Evolutionary conservation across 345 rosid genomes (phyloP), one percentile per base, ranked within the genome.

Genomic region (Salix caprea): DNA sequence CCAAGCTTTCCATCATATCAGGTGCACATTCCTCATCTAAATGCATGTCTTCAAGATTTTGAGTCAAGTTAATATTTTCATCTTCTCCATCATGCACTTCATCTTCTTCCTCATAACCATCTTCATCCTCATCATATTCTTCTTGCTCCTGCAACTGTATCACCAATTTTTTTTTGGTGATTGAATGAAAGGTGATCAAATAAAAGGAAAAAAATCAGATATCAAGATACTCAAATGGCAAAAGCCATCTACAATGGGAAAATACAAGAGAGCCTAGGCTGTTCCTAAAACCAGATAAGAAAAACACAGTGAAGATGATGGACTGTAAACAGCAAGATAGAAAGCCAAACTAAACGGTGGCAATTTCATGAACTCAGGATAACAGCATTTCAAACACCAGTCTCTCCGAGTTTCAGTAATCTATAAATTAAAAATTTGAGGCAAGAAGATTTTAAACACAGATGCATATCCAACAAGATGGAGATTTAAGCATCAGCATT

Each of bases 51-150:
- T 87, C 90, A 66, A 92, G 87, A 76, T 93, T 92, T 72, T 77
- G 87, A 19, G 77, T 70, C 65, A 89, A 75, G 74, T 84, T 83
- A 74, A 82, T 81, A 85, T 90, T 92, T 73, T 83, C 89, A 76
- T 86, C 95, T 78, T 87, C 94, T 81, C 84, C 93, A 74, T 89
- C 96, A 23, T 87, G 92, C 72, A 80, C 81, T 79, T 93, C 97
- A 77, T 92, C 95, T 76, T 90, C 97, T 83, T 94, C 97, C 74
- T 83, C 88, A 76, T 88, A 94, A 56, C 90, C 98, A 77, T 93
- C 94, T 79, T 88, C 98, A 85, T 91, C 97, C 83, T 94, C 98
- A 61, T 94, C 96, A 75, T 94, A 96, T 86, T 90, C 98, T 87
- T 92, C 97, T 85, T 90, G 99, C 84, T 92, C 97, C 85, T 86